Conservation (phyloP, 108 stramenopile species). For the Asterionellopsis glacialis region DNA sequence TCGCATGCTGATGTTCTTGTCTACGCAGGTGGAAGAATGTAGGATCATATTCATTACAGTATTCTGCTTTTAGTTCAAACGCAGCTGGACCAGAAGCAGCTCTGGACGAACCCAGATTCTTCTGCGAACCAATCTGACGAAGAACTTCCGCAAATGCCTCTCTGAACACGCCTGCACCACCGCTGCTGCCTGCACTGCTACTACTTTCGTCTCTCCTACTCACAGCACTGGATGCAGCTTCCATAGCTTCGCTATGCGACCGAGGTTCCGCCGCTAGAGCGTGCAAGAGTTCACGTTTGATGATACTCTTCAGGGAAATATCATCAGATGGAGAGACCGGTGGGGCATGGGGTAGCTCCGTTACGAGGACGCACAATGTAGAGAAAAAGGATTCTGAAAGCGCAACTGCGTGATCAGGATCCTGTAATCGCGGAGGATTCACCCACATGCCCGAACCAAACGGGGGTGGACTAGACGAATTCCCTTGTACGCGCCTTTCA, state of each 20-base stretch:
- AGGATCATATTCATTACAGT: constrained; percentile 89
- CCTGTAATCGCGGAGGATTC: constrained; percentile 76
- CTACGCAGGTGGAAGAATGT: constrained; percentile 81
- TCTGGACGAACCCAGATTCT: constrained; percentile 54
- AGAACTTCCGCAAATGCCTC: constrained; percentile 62
- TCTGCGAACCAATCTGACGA: constrained; percentile 61
- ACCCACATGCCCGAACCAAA: constrained; percentile 49
- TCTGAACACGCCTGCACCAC: constrained; percentile 39
- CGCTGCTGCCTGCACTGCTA: constrained; percentile 52
- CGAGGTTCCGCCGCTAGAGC: constrained; percentile 83
- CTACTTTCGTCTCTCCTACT: constrained; percentile 73
- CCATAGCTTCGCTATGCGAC: constrained; percentile 85
- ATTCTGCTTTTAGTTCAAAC: constrained; percentile 73
- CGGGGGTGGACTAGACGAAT: constrained; percentile 8
- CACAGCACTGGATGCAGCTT: constrained; percentile 66
- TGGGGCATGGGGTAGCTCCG: constrained; percentile 83
- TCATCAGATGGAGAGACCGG: constrained; percentile 54
- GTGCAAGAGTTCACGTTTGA: constrained; percentile 87
- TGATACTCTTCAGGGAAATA: constrained; percentile 49
- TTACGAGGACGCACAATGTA: constrained; percentile 76
- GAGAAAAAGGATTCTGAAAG: constrained; percentile 82
- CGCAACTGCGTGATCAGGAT: constrained; percentile 75
- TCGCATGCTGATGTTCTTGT: constrained; percentile 92
- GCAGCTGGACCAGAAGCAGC: constrained; percentile 61
- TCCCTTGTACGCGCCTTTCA: constrained; percentile 51